A percentile compares a stretch with the other conserved stretches of the same genome.
These are phyloP conservation scores for Kwoniella newhampshirensis DNA, from an alignment of 768 basidiomycete genomes.

Conservation along the genomic window DNA sequence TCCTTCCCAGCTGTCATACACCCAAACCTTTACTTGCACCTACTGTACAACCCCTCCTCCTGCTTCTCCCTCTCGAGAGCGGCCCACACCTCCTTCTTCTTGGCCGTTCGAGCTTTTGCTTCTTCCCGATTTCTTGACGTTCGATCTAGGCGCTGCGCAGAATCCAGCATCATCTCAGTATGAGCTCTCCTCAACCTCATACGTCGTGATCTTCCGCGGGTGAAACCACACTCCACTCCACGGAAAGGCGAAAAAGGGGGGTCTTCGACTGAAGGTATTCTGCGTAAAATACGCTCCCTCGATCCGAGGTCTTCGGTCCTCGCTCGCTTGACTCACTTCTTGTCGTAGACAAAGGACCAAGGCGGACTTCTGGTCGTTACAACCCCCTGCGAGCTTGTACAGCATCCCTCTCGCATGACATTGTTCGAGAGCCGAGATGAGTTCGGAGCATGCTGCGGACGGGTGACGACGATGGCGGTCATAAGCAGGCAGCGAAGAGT, in stretches of 20 bases:
- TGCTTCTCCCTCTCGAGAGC: slow-evolving; percentile 34
- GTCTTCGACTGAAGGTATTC: too few relatives aligned
- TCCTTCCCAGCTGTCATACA: too few relatives aligned
- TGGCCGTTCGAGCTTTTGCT: slow-evolving; percentile 39
- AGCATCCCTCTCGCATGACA: slow-evolving; percentile 48
- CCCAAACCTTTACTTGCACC: too few relatives aligned
- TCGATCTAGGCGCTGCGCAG: slow-evolving; percentile 45
- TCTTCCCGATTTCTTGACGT: slow-evolving; percentile 45
- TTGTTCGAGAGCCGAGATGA: slow-evolving; percentile 45
- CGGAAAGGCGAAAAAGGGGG: neutral
- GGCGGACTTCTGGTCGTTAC: slow-evolving; percentile 42
- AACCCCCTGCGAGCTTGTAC: slow-evolving; percentile 35
- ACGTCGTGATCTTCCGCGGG: too few relatives aligned
- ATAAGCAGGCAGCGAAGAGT: too few relatives aligned
- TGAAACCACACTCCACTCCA: neutral
- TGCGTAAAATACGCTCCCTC: too few relatives aligned
- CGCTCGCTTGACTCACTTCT: too few relatives aligned
- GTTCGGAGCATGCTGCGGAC: slow-evolving; percentile 40
- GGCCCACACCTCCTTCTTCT: slow-evolving; percentile 47
- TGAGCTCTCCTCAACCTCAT: too few relatives aligned
- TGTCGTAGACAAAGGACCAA: slow-evolving; percentile 44
- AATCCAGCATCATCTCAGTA: too few relatives aligned
- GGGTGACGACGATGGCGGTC: too few relatives aligned
- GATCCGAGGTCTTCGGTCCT: too few relatives aligned
- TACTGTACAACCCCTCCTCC: slow-evolving; percentile 9